phyloP scores from a whole-genome alignment of 495 filamentous ascomycete species.

The Thermochaetoides thermophila region DNA sequence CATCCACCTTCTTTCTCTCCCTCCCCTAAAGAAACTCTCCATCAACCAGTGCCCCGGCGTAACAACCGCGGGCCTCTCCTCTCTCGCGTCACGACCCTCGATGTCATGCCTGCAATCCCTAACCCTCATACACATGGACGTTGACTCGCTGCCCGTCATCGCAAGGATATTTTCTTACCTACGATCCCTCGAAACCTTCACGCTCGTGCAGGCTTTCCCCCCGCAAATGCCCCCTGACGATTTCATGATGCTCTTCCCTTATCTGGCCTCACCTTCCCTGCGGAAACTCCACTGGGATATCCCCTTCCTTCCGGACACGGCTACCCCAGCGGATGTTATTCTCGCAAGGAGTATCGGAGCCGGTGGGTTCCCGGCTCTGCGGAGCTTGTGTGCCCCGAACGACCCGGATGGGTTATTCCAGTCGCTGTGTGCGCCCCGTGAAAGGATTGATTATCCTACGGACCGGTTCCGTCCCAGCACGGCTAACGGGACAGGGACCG shows the following conservation, averaged over 20 bases:
- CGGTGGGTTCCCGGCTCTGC: conserved; percentile 56
- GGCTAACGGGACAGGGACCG: too few relatives aligned
- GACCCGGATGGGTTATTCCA: conserved; percentile 64
- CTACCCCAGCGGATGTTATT: conserved; percentile 46
- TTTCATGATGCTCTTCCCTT: conserved; percentile 49
- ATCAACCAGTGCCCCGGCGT: conserved; percentile 64
- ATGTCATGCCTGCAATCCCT: conserved; percentile 43
- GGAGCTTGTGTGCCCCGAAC: conserved; percentile 52
- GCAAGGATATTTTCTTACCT: conserved; percentile 61
- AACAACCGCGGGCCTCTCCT: conserved; percentile 59
- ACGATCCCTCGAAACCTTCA: conserved; percentile 45
- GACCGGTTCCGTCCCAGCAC: too few relatives aligned
- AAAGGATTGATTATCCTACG: conserved; percentile 18
- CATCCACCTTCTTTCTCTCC: conserved; percentile 49
- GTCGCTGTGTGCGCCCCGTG: conserved; percentile 45
- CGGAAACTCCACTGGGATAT: conserved; percentile 74
- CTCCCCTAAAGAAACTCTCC: conserved; percentile 55
- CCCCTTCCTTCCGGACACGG: conserved; percentile 28
- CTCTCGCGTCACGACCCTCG: conserved; percentile 46
- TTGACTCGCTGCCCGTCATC: conserved; percentile 54
- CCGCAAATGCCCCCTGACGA: conserved; percentile 44
- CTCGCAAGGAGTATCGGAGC: conserved; percentile 58
- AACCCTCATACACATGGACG: conserved; percentile 48
- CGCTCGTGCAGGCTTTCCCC: conserved; percentile 50
- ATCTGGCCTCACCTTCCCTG: conserved; percentile 53